These are phyloP conservation scores for Sporobolomyces pararoseus DNA, from an alignment of 768 basidiomycete genomes.

Conservation along the genomic window DNA sequence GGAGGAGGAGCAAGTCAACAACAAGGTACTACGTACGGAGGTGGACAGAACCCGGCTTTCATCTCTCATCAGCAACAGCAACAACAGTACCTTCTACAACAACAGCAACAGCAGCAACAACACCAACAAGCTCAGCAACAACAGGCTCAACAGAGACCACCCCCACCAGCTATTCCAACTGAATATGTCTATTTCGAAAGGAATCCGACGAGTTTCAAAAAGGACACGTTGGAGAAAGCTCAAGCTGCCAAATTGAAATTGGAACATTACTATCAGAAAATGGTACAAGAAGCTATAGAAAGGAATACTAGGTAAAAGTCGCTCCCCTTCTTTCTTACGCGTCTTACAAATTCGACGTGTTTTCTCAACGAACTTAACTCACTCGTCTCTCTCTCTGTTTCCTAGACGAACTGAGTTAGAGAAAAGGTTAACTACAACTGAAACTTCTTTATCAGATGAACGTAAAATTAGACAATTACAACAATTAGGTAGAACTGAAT, in stretches of 20 bases:
- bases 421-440: conserved; percentile 67
- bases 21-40: conserved; percentile 9
- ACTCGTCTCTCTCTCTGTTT: background rate
- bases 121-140: conserved; percentile 19
- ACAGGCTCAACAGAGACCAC: conserved; percentile 30
- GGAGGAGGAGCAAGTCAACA: background rate
- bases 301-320: conserved; percentile 72
- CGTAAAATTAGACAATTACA: conserved; percentile 77
- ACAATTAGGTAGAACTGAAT: conserved; percentile 81
- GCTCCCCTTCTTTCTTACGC: background rate
- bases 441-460: conserved; percentile 70
- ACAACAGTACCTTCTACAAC: conserved; percentile 47
- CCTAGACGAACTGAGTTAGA: conserved; percentile 81
- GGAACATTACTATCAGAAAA: conserved; percentile 94
- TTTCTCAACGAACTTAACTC: background rate
- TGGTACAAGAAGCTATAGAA: conserved; percentile 91
- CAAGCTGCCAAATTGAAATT: conserved; percentile 85
- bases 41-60: conserved; percentile 25
- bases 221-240: conserved; percentile 65
- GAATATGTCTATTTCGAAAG: conserved; percentile 77
- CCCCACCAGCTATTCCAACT: conserved; percentile 32
- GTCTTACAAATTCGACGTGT: background rate
- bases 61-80: conserved; percentile 26
- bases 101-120: conserved; percentile 28
- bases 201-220: conserved; percentile 68